Base-by-base conservation (phyloP, 2,329 filamentous ascomycete species). In the Sodiomyces alkalinus region DNA sequence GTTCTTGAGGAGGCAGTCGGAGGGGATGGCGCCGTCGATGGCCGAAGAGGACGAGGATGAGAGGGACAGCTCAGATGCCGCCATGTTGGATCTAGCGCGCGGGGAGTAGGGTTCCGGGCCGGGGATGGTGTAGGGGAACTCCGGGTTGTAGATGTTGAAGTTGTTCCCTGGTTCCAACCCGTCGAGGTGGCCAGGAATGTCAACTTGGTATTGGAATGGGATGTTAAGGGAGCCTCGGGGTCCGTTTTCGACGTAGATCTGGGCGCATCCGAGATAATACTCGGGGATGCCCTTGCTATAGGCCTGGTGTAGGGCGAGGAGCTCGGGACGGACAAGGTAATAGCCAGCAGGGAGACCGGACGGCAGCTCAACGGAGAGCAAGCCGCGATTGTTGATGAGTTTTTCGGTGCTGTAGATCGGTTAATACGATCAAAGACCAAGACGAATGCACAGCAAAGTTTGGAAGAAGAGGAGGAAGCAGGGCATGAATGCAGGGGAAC, bases 241-340 rank as follows among this genome's bases (percentile, higher is more conserved):
- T 17, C 44, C 50, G 31, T 47, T 46, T 30, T 68, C 42, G 26
- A 85, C 49, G 44, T 68, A 78, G 37, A 83, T 58, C 49, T 85
- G 79, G 2, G 74, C 75, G 46, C 79, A 85, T 28, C 74, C 72
- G 28, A 67, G 56, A 47, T 79, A 85, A 52, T 80, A 80, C 48
- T 85, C 77, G n/a, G 79, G 71, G 32, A 76, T 62, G 7, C 53
- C 55, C 17, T 59, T 51, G 26, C 25, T 31, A 34, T 61, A 51
- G 7, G 71, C 74, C 27, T 69, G 55, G 41, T 83, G 78, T 20
- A 85, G 62, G 2, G 77, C 71, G 16, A 83, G 55, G 7, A 81
- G 51, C 53, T 85, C 79, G 1, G 74, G 66, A 8, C 80, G 68
- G 20, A 76, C 64, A n/a, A 83, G 66, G 47, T 82, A 85, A 48